Evolutionary conservation across 345 rosid genomes (phyloP).

Genomic region (Populus ilicifolia): DNA sequence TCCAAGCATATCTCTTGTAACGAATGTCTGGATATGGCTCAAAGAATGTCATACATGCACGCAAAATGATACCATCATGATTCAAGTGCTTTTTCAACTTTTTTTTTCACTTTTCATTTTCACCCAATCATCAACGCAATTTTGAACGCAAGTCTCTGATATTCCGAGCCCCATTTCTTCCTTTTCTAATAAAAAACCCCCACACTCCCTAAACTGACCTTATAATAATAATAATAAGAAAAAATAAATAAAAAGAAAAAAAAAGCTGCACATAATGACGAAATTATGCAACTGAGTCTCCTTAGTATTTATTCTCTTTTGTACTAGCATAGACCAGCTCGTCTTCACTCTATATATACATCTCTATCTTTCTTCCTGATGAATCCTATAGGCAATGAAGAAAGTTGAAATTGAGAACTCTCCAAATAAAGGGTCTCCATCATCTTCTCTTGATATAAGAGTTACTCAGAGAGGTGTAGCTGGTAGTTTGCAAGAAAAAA

Average conservation of each 20-base stretch:
- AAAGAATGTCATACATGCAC: conserved; percentile 4
- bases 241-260: conserved; percentile 29
- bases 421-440: background rate
- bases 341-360: no score
- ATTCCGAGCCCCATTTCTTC: conserved; percentile 34
- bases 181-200: conserved; percentile 19
- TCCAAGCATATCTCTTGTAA: background rate
- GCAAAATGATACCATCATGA: conserved; percentile 1
- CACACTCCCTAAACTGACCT: conserved; percentile 29
- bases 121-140: conserved; percentile 34
- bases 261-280: conserved; percentile 48
- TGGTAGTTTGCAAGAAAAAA: background rate
- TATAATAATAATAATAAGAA: background rate
- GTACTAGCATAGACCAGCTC: background rate
- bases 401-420: background rate
- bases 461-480: background rate
- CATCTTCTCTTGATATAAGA: conserved; percentile 18
- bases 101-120: conserved; percentile 1
- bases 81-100: background rate
- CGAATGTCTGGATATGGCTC: background rate
- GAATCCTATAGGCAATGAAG: conserved; percentile 1
- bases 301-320: conserved; percentile 37
- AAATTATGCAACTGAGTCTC: conserved; percentile 32
- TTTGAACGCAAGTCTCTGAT: conserved; percentile 27
- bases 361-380: background rate